Evolutionary conservation across 2,329 filamentous ascomycete genomes (phyloP).

Genomic region (Arthrobotrys entomopaga): DNA sequence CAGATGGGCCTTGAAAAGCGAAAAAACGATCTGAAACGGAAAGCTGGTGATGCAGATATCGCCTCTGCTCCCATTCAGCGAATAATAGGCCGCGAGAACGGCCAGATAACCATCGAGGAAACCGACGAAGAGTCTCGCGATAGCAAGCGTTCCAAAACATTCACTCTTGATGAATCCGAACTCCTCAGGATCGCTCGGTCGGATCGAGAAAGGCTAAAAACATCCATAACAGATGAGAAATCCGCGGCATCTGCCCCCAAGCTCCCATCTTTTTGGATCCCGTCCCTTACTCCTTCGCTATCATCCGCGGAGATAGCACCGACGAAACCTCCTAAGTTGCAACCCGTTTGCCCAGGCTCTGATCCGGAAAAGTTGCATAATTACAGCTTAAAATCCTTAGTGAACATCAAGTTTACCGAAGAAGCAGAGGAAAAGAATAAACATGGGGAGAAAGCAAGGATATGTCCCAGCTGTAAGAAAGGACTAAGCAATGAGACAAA

Average conservation of each 20-base stretch:
- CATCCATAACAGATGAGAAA: constrained; percentile 77
- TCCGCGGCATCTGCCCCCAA: constrained; percentile 60
- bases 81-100: constrained; percentile 63
- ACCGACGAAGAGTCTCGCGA: constrained; percentile 32
- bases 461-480: constrained; percentile 89
- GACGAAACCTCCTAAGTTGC: constrained; percentile 72
- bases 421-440: constrained; percentile 69
- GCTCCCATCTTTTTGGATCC: constrained; percentile 92
- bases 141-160: constrained; percentile 74
- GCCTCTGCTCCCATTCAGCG: constrained; percentile 57
- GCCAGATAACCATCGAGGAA: constrained; percentile 64
- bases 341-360: constrained; percentile 81
- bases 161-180: constrained; percentile 79
- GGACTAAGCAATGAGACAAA: constrained; percentile 81
- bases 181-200: constrained; percentile 74
- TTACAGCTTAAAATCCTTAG: constrained; percentile 80
- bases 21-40: constrained; percentile 34
- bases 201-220: constrained; percentile 76
- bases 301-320: constrained; percentile 69
- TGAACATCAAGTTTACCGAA: constrained; percentile 79
- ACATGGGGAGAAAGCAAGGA: constrained; percentile 65
- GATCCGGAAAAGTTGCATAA: constrained; percentile 73
- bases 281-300: constrained; percentile 78
- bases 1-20: constrained; percentile 74
- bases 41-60: constrained; percentile 58